Evolutionary conservation across 163 green algal species (phyloP).

Genomic region (Chloromonas sp.): DNA sequence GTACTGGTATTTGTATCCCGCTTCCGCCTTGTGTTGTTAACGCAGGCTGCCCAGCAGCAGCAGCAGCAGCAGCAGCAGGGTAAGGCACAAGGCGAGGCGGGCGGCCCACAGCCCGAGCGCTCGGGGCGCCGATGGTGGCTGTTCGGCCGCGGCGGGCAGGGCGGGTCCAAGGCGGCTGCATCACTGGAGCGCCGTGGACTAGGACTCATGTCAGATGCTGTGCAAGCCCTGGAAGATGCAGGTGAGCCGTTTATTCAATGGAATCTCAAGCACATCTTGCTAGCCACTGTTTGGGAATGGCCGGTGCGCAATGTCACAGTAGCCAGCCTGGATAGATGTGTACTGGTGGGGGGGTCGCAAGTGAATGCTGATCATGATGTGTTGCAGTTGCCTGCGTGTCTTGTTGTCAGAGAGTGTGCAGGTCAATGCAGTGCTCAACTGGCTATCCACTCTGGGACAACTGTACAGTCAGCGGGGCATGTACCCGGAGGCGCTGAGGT

Average conservation of each 20-base stretch:
- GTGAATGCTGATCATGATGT: neutral
- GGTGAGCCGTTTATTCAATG: slow-evolving; percentile 4
- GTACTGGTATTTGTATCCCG: too few relatives aligned
- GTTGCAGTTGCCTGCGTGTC: neutral
- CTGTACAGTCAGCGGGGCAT: slow-evolving; percentile 1
- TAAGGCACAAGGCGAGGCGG: neutral
- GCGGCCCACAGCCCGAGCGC: neutral
- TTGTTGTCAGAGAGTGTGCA: slow-evolving; percentile 30
- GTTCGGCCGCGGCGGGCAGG: neutral
- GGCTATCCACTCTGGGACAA: slow-evolving; percentile 22
- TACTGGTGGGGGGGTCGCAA: neutral
- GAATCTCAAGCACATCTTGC: neutral
- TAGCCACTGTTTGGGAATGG: neutral
- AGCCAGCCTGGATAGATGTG: neutral
- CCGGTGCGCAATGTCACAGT: too few relatives aligned
- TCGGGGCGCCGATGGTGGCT: neutral
- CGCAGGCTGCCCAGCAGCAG: too few relatives aligned
- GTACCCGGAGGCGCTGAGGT: neutral
- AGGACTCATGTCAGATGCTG: slow-evolving; percentile 22
- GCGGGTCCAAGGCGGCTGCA: neutral
- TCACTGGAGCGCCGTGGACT: neutral
- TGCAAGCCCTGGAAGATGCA: slow-evolving; percentile 23
- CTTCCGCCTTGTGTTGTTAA: too few relatives aligned
- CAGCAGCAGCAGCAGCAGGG: neutral
- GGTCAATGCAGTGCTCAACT: slow-evolving; percentile 25